Percentiles rank a stretch among this genome's conserved stretches.
These are phyloP conservation scores for Orbilia javanica DNA, from an alignment of 2,329 filamentous ascomycete genomes.

Conservation along the genomic window DNA sequence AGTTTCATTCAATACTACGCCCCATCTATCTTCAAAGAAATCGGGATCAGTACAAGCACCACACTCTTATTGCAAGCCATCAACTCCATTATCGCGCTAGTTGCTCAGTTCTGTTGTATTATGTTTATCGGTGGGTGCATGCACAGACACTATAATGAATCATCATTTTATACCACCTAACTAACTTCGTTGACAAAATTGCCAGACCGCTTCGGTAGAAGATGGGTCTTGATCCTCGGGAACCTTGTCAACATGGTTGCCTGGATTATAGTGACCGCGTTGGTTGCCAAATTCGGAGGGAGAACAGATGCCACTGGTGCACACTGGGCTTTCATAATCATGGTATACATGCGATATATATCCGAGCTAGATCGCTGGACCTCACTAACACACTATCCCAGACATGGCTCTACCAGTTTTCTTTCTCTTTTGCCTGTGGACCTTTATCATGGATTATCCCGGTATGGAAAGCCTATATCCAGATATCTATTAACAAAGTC, in stretches of 20 bases:
- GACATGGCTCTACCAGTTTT: conserved; percentile 86
- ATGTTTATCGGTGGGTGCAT: conserved; percentile 66
- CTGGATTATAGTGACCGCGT: conserved; percentile 76
- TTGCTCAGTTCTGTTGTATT: conserved; percentile 78
- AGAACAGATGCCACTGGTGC: conserved; percentile 69
- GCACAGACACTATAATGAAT: background rate
- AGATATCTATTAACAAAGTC: too few relatives aligned
- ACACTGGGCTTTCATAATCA: conserved; percentile 79
- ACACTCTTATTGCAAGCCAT: conserved; percentile 82
- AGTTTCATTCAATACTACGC: conserved; percentile 82
- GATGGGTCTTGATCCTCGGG: conserved; percentile 78
- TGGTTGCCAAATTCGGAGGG: conserved; percentile 73
- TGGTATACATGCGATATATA: conserved; percentile 62
- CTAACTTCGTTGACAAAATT: background rate
- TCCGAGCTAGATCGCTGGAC: background rate
- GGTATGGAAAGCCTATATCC: conserved; percentile 6
- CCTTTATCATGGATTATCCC: conserved; percentile 73
- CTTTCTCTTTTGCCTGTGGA: conserved; percentile 78
- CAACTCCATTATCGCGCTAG: conserved; percentile 76
- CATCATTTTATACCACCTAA: background rate
- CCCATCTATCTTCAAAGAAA: conserved; percentile 75
- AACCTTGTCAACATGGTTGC: conserved; percentile 79
- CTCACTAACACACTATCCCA: background rate
- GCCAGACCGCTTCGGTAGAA: conserved; percentile 75
- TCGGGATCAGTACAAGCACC: conserved; percentile 75